phyloP scores from a whole-genome alignment of 805 yeast species.

The Kodamaea lidongshanica region DNA sequence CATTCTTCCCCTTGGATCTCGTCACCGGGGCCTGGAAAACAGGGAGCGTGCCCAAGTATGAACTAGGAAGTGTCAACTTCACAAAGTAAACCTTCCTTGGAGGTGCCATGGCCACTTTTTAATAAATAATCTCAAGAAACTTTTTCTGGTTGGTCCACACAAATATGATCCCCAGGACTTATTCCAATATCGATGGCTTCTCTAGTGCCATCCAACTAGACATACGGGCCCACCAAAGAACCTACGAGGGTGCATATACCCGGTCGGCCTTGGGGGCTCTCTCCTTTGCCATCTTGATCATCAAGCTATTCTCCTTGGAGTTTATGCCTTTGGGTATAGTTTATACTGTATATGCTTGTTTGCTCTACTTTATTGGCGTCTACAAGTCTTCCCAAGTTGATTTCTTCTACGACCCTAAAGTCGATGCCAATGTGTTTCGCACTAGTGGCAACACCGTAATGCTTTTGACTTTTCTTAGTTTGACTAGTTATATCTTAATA shows the following conservation, averaged over 20 bases:
- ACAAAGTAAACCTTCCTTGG: constrained; percentile 30
- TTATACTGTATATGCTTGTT: constrained; percentile 54
- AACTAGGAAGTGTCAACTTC: constrained; percentile 26
- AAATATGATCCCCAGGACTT: constrained; percentile 23
- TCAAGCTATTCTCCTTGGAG: constrained; percentile 58
- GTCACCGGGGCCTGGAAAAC: constrained; percentile 18
- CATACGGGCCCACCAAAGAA: constrained; percentile 67
- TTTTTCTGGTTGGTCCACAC: no score
- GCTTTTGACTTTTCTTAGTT: constrained; percentile 44
- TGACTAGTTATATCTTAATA: constrained; percentile 45
- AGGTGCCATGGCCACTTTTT: not conserved
- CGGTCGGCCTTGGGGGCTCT: constrained; percentile 66
- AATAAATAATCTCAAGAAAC: no score
- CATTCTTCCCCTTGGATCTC: constrained; percentile 1
- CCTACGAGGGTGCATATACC: constrained; percentile 79
- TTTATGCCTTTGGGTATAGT: constrained; percentile 63
- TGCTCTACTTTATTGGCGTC: constrained; percentile 37
- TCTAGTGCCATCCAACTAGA: constrained; percentile 40
- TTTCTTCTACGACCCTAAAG: constrained; percentile 31
- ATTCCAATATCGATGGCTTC: constrained; percentile 31
- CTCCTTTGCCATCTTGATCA: constrained; percentile 57
- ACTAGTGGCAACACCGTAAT: constrained; percentile 61
- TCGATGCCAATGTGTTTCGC: constrained; percentile 39
- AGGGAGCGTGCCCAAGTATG: constrained; percentile 30
- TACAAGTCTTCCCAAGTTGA: constrained; percentile 29